These are phyloP conservation scores for Pisolithus marmoratus DNA, from an alignment of 768 basidiomycete species.

Conservation along the genomic window DNA sequence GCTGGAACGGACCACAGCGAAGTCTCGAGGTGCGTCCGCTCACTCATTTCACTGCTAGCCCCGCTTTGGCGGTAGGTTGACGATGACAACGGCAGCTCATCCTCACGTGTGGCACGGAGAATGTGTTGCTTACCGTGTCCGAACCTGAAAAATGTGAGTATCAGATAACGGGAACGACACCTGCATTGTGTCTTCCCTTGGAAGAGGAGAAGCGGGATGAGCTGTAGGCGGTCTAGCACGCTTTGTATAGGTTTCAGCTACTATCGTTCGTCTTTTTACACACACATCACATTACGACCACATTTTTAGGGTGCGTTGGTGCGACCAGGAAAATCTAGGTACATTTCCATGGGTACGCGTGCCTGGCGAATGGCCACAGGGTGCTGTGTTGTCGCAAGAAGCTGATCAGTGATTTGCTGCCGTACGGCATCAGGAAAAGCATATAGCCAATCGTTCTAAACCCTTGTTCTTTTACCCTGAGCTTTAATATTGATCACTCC, in stretches of 20 bases:
- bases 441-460: neutral
- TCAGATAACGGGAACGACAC: constrained; percentile 76
- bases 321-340: neutral
- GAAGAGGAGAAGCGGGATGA: constrained; percentile 30
- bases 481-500: no score
- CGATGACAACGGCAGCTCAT: constrained; percentile 47
- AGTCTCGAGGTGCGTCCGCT: constrained; percentile 59
- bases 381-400: no score
- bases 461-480: no score
- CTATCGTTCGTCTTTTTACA: no score
- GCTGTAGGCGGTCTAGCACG: constrained; percentile 12
- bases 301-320: neutral
- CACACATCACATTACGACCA: no score
- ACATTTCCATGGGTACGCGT: neutral
- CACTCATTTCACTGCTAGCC: neutral
- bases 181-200: constrained; percentile 65
- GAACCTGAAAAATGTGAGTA: constrained; percentile 99
- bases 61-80: neutral
- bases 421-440: neutral
- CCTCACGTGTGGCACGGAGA: constrained; percentile 81
- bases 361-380: neutral
- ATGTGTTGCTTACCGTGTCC: constrained; percentile 65
- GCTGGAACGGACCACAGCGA: constrained; percentile 95
- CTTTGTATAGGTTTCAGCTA: no score
- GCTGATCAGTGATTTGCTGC: neutral